Evolutionary conservation across 805 yeast species (phyloP), one percentile per base, ranked within the genome.

Genomic region (Lipomyces sp.): DNA sequence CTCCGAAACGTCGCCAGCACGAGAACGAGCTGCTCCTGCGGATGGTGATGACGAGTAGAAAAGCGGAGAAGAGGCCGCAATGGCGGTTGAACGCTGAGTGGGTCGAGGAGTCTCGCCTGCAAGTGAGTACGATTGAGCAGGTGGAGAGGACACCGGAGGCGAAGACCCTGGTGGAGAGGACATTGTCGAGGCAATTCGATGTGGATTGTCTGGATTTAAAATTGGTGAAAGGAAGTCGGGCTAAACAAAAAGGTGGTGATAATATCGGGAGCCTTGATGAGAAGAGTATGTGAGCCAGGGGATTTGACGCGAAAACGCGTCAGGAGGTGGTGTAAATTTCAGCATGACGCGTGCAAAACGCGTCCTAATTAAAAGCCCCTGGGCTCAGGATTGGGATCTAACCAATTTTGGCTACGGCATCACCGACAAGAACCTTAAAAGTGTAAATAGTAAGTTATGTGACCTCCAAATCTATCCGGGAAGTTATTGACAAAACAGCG

Each of bases 41-140:
- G 64, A 35, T 42, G 69, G 62, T 53, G 63, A 53, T 18, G 69
- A 65, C n/a, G 64, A 54, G 59, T 56, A 65, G 59, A 65, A 61
- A 11, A 62, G 57, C 18, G 69, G 69, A 24, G 69, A 65, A n/a
- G 65, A 65, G 35, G 58, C 61, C 35, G 53, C 32, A 53, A 53
- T 53, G 2, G 57, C 34, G 24, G 57, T 29, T 13, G 15, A 35
- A 5, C 35, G 37, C 15, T 8, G 42, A 11, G 61, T 55, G 15
- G 35, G 30, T 11, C 57, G 54, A 15, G 61, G 35, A 11, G 18
- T 35, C 29, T 13, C 34, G 15, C 58, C 33, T 3, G 65, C 30
- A 8, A 57, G 45, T n/a, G 65, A 58, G 24, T 24, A 24, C 45
- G 48, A 18, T 0, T 37, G 58, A 8, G 18, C n/a, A 4, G 50